Conservation (phyloP, 78 protist genomes). For the Paulinella micropora region DNA sequence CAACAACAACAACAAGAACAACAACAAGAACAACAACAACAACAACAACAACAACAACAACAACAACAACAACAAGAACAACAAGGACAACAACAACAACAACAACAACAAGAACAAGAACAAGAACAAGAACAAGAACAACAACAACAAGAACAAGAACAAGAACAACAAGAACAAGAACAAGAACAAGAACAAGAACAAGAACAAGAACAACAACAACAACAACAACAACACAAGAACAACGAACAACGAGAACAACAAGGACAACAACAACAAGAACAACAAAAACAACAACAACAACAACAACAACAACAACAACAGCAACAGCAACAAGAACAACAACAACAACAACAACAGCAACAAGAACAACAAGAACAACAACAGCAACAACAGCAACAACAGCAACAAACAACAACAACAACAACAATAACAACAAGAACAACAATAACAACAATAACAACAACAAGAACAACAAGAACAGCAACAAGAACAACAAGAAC, state of each 20-base stretch:
- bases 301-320: too few relatives aligned
- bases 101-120: background rate
- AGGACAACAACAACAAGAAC: too few relatives aligned
- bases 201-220: too few relatives aligned
- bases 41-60: background rate
- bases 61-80: background rate
- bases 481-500: too few relatives aligned
- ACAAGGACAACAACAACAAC: background rate
- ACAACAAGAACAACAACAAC: background rate
- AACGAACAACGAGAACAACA: background rate
- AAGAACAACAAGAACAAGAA: background rate
- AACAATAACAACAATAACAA: too few relatives aligned
- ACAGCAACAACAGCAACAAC: too few relatives aligned
- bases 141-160: background rate
- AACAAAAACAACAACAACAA: too few relatives aligned
- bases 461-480: too few relatives aligned
- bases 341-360: background rate
- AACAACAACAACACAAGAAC: too few relatives aligned
- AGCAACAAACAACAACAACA: too few relatives aligned
- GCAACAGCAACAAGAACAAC: background rate
- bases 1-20: background rate
- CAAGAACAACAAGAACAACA: too few relatives aligned
- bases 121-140: background rate
- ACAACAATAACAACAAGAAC: background rate
- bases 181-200: background rate